These are phyloP conservation scores for Antitrichia curtipendula DNA, from an alignment of 225 moss, liverwort and hornwort genomes.

Conservation along the genomic window DNA sequence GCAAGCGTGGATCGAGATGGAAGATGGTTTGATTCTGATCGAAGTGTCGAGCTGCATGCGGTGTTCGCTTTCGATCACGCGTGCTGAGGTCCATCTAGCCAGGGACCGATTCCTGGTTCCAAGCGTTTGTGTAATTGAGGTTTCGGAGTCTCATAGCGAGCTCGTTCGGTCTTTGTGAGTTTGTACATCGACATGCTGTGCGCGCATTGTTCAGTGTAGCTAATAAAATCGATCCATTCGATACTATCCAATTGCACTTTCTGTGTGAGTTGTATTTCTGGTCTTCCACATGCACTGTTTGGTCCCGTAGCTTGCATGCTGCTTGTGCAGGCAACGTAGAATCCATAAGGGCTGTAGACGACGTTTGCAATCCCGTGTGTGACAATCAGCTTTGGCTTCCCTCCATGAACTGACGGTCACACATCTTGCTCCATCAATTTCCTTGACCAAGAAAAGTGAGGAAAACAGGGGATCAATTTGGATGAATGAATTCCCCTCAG, in stretches of 20 bases:
- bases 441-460: not conserved
- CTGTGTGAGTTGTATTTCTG: no score
- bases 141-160: not conserved
- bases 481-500: no score
- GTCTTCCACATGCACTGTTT: not conserved
- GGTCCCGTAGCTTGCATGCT: not conserved
- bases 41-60: not conserved
- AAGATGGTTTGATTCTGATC: no score
- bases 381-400: no score
- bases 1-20: not conserved
- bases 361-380: not conserved
- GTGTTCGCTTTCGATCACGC: no score
- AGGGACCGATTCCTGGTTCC: not conserved
- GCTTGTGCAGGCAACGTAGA: no score
- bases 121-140: not conserved
- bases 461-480: not conserved
- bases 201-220: no score
- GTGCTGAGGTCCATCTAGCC: no score
- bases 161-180: not conserved
- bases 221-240: not conserved
- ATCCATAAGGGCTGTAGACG: no score
- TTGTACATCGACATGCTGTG: no score
- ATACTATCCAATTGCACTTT: not conserved
- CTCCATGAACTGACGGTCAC: no score
- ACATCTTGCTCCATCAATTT: no score